These are phyloP conservation scores for Chamaecrista fasciculata DNA, from an alignment of 306 rosid species.

Conservation along the genomic window DNA sequence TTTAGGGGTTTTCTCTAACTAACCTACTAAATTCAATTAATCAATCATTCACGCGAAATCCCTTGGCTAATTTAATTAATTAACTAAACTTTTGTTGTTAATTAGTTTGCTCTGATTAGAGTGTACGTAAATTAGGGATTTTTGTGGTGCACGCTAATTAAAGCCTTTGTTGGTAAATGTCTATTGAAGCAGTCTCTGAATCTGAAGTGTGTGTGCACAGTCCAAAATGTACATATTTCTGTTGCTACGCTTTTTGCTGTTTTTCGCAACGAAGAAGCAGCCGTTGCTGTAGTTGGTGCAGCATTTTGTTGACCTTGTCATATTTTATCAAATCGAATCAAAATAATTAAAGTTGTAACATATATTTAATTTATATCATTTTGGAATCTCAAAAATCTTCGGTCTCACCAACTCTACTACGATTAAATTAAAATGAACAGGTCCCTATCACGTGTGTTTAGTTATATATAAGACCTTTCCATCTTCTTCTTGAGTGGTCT, in stretches of 20 bases:
- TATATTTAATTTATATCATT: no score
- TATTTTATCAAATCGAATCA: neutral
- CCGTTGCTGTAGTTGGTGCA: neutral
- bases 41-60: neutral
- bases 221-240: neutral
- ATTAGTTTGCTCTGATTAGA: neutral
- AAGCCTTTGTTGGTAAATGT: neutral
- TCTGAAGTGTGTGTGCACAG: no score
- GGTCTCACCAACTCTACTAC: neutral
- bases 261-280: no score
- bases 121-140: no score
- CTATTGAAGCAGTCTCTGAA: neutral
- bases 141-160: neutral
- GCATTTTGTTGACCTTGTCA: neutral
- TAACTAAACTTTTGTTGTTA: neutral
- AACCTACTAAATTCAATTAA: neutral
- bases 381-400: neutral
- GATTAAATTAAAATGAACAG: neutral
- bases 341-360: no score
- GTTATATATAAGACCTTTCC: neutral
- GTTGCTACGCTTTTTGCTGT: no score
- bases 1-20: neutral
- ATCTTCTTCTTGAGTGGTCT: neutral
- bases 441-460: neutral
- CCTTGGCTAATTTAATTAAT: neutral